Evolutionary conservation across 495 filamentous ascomycete genomes (phyloP).

Genomic region (Stereocaulon alpinum): DNA sequence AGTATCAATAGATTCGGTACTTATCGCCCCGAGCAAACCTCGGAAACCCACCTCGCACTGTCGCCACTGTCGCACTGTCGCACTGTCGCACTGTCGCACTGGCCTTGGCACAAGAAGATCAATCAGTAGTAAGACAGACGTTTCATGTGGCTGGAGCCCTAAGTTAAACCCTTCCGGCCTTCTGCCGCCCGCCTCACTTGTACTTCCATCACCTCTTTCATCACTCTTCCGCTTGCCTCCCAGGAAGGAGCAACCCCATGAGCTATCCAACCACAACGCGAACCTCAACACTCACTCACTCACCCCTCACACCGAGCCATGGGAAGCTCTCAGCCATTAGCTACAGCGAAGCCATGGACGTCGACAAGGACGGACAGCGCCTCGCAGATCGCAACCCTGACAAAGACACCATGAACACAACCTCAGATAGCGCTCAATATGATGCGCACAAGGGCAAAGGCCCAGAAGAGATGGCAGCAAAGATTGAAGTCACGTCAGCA

Average conservation of each 20-base stretch:
- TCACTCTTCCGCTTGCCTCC: constrained; percentile 6
- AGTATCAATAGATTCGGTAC: no score
- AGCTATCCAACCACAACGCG: constrained; percentile 7
- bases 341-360: constrained; percentile 23
- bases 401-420: constrained; percentile 18
- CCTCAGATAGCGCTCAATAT: constrained; percentile 4
- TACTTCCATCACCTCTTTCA: not conserved
- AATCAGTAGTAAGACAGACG: not conserved
- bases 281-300: constrained; percentile 8
- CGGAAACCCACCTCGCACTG: not conserved
- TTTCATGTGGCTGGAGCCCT: not conserved
- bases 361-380: constrained; percentile 18
- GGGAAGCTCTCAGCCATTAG: constrained; percentile 18
- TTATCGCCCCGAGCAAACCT: not conserved
- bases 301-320: constrained; percentile 15
- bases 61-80: no score
- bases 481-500: not conserved
- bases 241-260: constrained; percentile 8
- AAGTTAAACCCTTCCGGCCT: constrained; percentile 8
- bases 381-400: constrained; percentile 8
- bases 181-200: constrained; percentile 5
- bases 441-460: not conserved
- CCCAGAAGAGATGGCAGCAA: not conserved
- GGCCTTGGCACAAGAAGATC: not conserved
- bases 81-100: no score